Base-by-base conservation (phyloP, 805 yeast genomes). In the Suhomyces tanzawaensis region DNA sequence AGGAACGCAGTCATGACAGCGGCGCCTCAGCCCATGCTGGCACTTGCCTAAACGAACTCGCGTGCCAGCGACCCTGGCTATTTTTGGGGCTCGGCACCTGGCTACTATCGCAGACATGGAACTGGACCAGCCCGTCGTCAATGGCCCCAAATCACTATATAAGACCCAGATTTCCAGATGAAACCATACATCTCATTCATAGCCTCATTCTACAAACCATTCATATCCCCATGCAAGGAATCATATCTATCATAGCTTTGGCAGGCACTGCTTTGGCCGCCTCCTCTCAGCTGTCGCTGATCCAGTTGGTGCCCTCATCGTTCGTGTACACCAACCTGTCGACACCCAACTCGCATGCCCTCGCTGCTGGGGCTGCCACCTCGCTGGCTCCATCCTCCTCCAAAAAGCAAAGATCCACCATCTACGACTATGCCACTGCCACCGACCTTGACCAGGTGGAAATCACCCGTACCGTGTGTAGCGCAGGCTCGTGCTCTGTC, bases 391-490 rank as follows among this genome's bases (percentile, higher is more conserved):
- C 29, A 8, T 19, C 37, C 14, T 11, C 31, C 17, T 35, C 44
- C 19, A 26, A 23, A 14, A 40, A 40, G 35, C 38, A 17, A 15
- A 39, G 39, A 21, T 27, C 47, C 16, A 50, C 57, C 32, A 36
- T 53, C 18, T 53, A 53, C 37, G 58, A 52, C 4, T 38, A 44
- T 25, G 62, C 53, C 23, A 49, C 61, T 22, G 60, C 46, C 14
- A 51, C 58, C 19, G 60, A 52, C 9, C 47, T 44, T 25, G 37
- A 36, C 14, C 21, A 37, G 8, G 26, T 44, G 11, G 40, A 48
- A 17, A 52, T 47, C 19, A 54, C 64, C 11, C 51, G 48, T 31
- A 67, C 72, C 19, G 52, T 62, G 14, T 68, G 74, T 47, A 53
- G 51, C 36, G 26, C 34, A n/a, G 36, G 49, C 36, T 46, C 55